These are phyloP conservation scores for Aspergillus texensis DNA, from an alignment of 2,329 filamentous ascomycete genomes.

Conservation along the genomic window DNA sequence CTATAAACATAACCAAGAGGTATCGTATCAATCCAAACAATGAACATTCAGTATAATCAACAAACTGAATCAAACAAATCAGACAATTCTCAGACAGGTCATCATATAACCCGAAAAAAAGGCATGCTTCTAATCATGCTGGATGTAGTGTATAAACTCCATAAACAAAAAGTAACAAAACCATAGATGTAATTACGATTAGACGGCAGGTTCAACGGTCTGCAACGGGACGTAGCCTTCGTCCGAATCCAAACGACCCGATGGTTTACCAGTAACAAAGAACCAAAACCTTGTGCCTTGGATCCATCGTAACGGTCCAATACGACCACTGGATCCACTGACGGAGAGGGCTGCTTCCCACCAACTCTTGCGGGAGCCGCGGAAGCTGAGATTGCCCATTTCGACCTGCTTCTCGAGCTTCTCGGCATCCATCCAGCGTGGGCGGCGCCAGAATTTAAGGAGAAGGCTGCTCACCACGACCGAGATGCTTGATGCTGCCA, in stretches of 20 bases:
- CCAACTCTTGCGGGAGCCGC: constrained; percentile 28
- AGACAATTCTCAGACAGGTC: not conserved
- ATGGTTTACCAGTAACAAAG: constrained; percentile 30
- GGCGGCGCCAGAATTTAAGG: constrained; percentile 83
- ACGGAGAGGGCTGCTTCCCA: constrained; percentile 34
- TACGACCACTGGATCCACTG: constrained; percentile 18
- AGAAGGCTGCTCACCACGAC: constrained; percentile 84
- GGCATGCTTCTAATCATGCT: constrained; percentile 1
- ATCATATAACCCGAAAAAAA: not conserved
- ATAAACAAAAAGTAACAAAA: constrained; percentile 5
- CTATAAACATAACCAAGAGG: constrained; percentile 12
- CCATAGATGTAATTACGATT: not conserved
- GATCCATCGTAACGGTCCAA: constrained; percentile 23
- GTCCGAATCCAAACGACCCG: constrained; percentile 28
- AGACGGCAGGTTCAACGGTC: constrained; percentile 43
- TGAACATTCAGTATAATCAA: not conserved
- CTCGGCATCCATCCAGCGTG: constrained; percentile 80
- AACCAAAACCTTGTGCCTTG: constrained; percentile 30
- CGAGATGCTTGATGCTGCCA: constrained; percentile 87
- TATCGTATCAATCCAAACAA: constrained; percentile 12
- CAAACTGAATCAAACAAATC: not conserved
- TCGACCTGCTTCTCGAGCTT: constrained; percentile 60
- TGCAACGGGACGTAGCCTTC: constrained; percentile 51
- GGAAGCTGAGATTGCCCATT: constrained; percentile 27
- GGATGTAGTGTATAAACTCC: constrained; percentile 4